Evolutionary conservation across 306 rosid species (phyloP), one percentile per base, ranked within the genome.

Genomic region (Ammopiptanthus mongolicus): DNA sequence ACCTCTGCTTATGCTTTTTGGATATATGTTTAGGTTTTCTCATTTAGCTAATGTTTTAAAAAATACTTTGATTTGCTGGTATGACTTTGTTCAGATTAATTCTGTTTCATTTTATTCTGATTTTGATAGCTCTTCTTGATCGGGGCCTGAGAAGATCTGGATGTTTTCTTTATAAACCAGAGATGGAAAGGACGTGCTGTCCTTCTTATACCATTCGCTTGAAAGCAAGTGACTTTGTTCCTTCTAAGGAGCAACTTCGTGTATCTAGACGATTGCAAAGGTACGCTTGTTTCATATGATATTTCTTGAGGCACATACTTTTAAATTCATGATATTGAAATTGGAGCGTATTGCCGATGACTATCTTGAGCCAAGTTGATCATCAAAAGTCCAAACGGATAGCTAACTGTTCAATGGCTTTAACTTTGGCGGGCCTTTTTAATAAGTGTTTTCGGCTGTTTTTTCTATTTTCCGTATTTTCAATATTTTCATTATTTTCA

Each of bases 71-170:
- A n/a, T n/a, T n/a, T n/a, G 14, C 55, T 48, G 72, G 39, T 69
- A 37, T 53, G 65, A 33, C 4, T 39, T 58, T 62, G 23, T 71
- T 57, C 71, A 3, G 65, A 34, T 69, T 66, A 19, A 52, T 48
- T 28, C 65, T 44, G 8, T 34, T 14, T 15, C 44, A 51, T 25
- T 61, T 64, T 61, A 34, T 55, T 72, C 31, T 21, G 76, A n/a
- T 60, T 69, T 58, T 83, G 72, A 29, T 65, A 91, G 99, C 81
- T 84, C 96, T 95, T 84, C 93, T 95, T 87, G 98, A 95, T 82
- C 88, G 81, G 31, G 98, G 99, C 48, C 92, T 97, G 96, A 90
- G 99, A 82, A 90, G 98, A 83, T 90, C 99, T 39, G 99, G 99
- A 51, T 90, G 88, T 73, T 92, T 87, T 63, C 85, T 95, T 60